A percentile compares a stretch with the other conserved stretches of the same genome.
These are phyloP conservation scores for Xylariales sp. DNA, from an alignment of 2,329 filamentous ascomycete species.

Conservation along the genomic window DNA sequence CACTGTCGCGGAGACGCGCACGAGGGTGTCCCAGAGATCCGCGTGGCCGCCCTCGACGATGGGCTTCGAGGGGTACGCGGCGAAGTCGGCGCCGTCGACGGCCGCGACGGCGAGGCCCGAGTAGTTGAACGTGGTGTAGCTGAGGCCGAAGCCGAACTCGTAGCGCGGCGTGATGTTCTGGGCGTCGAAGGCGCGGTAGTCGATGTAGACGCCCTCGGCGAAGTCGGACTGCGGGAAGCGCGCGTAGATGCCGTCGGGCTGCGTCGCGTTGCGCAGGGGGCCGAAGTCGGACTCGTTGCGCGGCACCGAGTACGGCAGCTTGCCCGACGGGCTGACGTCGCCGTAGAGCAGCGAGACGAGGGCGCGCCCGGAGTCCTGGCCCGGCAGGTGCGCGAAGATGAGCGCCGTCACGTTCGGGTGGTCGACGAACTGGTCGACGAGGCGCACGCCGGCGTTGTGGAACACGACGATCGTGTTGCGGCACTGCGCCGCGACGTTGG, in stretches of 20 bases:
- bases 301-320: constrained; percentile 64
- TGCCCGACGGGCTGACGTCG: constrained; percentile 57
- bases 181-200: constrained; percentile 73
- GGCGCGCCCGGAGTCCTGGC: constrained; percentile 75
- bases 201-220: constrained; percentile 70
- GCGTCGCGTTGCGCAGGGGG: constrained; percentile 47
- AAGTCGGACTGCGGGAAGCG: constrained; percentile 55
- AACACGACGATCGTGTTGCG: constrained; percentile 72
- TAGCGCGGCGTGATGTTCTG: constrained; percentile 68
- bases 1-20: constrained; percentile 67
- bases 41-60: constrained; percentile 57
- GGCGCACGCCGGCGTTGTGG: constrained; percentile 70
- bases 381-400: constrained; percentile 61
- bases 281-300: constrained; percentile 61
- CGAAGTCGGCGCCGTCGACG: constrained; percentile 40
- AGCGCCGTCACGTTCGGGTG: constrained; percentile 80
- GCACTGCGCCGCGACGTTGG: constrained; percentile 62
- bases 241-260: constrained; percentile 58
- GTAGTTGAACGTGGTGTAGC: constrained; percentile 76
- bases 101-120: constrained; percentile 53
- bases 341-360: constrained; percentile 82
- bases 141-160: constrained; percentile 73
- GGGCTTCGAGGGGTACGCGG: constrained; percentile 53
- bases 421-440: constrained; percentile 68
- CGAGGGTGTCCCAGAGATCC: constrained; percentile 61